Base-by-base conservation (phyloP, 257 asterid genomes). In the Dorcoceras hygrometricum region DNA sequence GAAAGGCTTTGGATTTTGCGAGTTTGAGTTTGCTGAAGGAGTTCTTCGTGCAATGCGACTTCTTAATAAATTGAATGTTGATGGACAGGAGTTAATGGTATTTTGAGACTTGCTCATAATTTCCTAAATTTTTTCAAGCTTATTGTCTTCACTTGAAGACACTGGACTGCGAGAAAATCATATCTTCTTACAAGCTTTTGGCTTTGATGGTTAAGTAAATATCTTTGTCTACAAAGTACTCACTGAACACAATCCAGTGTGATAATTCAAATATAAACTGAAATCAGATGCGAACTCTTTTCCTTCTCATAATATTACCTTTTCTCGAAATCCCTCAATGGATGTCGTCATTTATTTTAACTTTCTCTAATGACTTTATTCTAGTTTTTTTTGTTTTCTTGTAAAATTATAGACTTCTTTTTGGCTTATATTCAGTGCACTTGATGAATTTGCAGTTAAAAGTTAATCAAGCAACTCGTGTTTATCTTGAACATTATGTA, bases 71-170 rank as follows among this genome's bases (percentile, higher is more conserved):
- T 77, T 94, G 55, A 87, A 79, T 63, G 80, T 94, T 43, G 99
- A 94, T 29, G 97, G 99, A 65, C 99, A 94, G 78, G 97, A 87
- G 67, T 80, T 94, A 80, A 85, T 81, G 97, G 99, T 94, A 87
- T 66, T n/a, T 61, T 36, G 59, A 25, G 19, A 23, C 62, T 69
- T 26, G 28, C 5, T 32, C 23, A 43, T 62, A 46, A 23, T 23
- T 59, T 58, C 9, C 14, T 29, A 26, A 27, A 36, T 65, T 18
- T 48, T 67, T 23, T 4, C 27, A 4, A 50, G 29, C 51, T 51
- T 59, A 61, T 36, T 27, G 23, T 50, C 50, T 73, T 54, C 34
- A 59, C 51, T 32, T 32, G 53, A 29, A 23, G 70, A 66, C 19
- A 43, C 46, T 43, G 51, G 19, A 14, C 14, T 27, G 68, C 50